Evolutionary conservation across 768 basidiomycete species (phyloP).

Genomic region (Collybiopsis confluens): DNA sequence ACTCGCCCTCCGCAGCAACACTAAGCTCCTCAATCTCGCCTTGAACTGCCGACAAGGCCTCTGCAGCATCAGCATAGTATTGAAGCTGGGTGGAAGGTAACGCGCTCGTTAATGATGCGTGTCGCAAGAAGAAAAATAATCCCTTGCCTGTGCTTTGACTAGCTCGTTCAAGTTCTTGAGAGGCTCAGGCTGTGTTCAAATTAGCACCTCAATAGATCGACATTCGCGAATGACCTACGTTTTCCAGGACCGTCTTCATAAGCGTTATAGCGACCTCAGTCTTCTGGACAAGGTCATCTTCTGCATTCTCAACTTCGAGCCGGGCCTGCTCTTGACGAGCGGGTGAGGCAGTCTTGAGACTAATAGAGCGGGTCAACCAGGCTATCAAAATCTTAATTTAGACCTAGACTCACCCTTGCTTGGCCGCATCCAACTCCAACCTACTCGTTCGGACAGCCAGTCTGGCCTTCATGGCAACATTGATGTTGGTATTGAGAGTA

Average conservation of each 20-base stretch:
- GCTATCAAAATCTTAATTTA: no score
- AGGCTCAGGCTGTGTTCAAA: conserved; percentile 74
- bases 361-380: conserved; percentile 24
- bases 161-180: conserved; percentile 92
- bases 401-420: conserved; percentile 63
- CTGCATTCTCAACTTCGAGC: conserved; percentile 88
- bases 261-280: conserved; percentile 95
- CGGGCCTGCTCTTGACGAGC: conserved; percentile 87
- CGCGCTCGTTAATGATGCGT: not conserved
- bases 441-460: conserved; percentile 76
- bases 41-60: conserved; percentile 76
- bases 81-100: conserved; percentile 42
- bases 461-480: conserved; percentile 89
- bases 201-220: not conserved
- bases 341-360: conserved; percentile 74
- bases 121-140: not conserved
- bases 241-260: conserved; percentile 98
- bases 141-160: conserved; percentile 75
- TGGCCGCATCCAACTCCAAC: conserved; percentile 87
- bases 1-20: conserved; percentile 92
- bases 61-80: conserved; percentile 73
- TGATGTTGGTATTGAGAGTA: conserved; percentile 78
- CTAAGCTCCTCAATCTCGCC: conserved; percentile 92
- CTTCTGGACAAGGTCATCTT: conserved; percentile 95
- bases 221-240: conserved; percentile 52